Base-by-base conservation (phyloP, 768 basidiomycete species). In the Amanita phalloides region DNA sequence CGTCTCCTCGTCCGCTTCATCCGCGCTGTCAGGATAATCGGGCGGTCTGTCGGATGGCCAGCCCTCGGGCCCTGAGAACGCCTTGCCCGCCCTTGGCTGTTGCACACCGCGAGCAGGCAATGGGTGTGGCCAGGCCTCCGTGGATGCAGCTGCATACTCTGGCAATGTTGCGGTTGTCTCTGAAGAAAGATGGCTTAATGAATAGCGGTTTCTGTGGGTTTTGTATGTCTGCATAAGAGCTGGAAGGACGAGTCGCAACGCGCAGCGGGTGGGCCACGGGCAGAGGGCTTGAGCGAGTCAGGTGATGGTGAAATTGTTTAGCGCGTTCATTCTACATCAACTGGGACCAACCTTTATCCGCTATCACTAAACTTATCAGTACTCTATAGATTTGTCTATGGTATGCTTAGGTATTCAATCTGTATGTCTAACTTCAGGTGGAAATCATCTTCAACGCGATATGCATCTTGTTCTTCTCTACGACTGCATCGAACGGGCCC, bases 1-100 rank as follows among this genome's bases (percentile, higher is more conserved):
- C 1, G 79, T 77, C 60, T 87, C 84, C 36, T 75, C 79, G 71
- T 88, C 86, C 13, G 77, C 84, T 60, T 89, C 86, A 61, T 87
- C 81, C 56, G 82, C 79, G 53, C 84, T 84, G 60, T 85, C 82
- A 44, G 84, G 78, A 59, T 88, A 52, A 60, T 85, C 84, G 33
- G 86, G 86, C 13, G 86, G 85, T 35, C 66, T 71, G 64, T 86
- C 84, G 67, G 6, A 59, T 49, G 48, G 65, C 57, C 39, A 61
- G 55, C 44, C 59, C 60, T 53, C 58, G 51, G 21, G 51, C 39
- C 48, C 53, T 4, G 28, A 21, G 10, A 30, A 30, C 9, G 13
- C 26, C 26, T 25, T 41, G 17, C 37, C n/a, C 21, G 33, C 10
- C 13, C 17, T 37, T 4, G 38, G 36, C 48, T 49, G 48, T 36